A percentile compares a stretch with the other conserved stretches of the same genome.
Conservation (phyloP, 257 asterid species). For the Solanum sejunctum region DNA sequence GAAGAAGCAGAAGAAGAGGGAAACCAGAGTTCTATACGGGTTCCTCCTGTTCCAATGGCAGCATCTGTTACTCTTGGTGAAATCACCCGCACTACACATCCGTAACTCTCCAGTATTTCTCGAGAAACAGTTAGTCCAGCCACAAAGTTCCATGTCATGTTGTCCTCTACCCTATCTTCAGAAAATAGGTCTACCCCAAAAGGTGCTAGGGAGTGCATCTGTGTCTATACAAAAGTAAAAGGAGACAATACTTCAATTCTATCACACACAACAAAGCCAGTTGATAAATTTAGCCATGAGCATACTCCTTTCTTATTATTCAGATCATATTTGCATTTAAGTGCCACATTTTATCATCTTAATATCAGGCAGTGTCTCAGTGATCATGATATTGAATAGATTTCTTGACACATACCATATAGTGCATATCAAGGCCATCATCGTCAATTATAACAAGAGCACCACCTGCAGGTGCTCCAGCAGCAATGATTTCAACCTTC, state of each 20-base stretch:
- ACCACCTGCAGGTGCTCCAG: conserved; percentile 87
- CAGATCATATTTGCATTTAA: not conserved
- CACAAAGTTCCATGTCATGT: conserved; percentile 85
- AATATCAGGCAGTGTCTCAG: not conserved
- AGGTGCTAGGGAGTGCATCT: conserved; percentile 76
- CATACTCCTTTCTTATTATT: not conserved
- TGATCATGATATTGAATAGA: not conserved
- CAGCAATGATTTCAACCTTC: conserved; percentile 51
- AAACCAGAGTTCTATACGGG: conserved; percentile 85
- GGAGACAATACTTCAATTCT: not conserved
- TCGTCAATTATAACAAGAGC: conserved; percentile 78
- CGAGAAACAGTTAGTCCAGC: conserved; percentile 92
- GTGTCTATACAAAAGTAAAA: conserved; percentile 56
- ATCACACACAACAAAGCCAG: not conserved
- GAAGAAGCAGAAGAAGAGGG: conserved; percentile 37
- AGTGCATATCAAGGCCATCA: conserved; percentile 97
- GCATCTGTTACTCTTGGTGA: conserved; percentile 57
- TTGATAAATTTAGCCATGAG: not conserved
- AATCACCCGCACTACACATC: conserved; percentile 68
- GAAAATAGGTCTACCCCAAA: conserved; percentile 62
- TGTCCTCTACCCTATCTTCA: conserved; percentile 61
- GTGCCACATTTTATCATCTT: not conserved
- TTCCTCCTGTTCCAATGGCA: conserved; percentile 61
- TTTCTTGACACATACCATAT: conserved; percentile 48
- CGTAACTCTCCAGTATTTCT: conserved; percentile 84